A percentile compares a stretch with the other conserved stretches of the same genome.
These are phyloP conservation scores for Gnomoniopsis smithogilvyi DNA, from an alignment of 2,329 filamentous ascomycete species.

Conservation along the genomic window DNA sequence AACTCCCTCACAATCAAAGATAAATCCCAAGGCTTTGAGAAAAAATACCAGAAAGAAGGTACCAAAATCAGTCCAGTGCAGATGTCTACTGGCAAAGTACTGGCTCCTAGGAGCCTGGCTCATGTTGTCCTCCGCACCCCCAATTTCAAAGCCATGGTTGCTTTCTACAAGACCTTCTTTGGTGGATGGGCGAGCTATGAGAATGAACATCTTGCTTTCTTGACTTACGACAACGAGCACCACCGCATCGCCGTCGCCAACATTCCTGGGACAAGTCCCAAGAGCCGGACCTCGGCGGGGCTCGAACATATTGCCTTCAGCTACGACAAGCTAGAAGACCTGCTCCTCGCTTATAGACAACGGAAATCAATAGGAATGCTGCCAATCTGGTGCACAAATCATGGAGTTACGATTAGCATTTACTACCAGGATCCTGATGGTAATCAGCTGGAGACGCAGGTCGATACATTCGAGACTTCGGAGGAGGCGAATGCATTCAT, in stretches of 20 bases:
- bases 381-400: constrained; percentile 42
- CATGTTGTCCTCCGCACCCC: constrained; percentile 16
- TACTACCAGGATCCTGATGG: constrained; percentile 49
- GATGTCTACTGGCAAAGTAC: not conserved
- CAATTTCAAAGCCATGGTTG: constrained; percentile 24
- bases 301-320: constrained; percentile 42
- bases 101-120: constrained; percentile 1
- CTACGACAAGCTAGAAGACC: constrained; percentile 32
- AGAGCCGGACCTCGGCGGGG: constrained; percentile 25
- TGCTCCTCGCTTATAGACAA: constrained; percentile 33
- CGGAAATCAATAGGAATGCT: constrained; percentile 32
- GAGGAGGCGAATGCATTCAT: constrained; percentile 39
- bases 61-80: too few species aligned
- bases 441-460: constrained; percentile 44
- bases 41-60: too few species aligned
- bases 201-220: constrained; percentile 30
- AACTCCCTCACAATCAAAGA: too few species aligned
- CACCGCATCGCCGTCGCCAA: constrained; percentile 40
- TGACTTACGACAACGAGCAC: constrained; percentile 44
- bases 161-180: constrained; percentile 36
- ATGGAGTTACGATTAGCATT: constrained; percentile 43
- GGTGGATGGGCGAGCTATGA: constrained; percentile 27
- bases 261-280: constrained; percentile 24
- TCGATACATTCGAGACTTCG: constrained; percentile 37
- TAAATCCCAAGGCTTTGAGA: too few species aligned